Evolutionary conservation across 768 basidiomycete genomes (phyloP), one percentile per base, ranked within the genome.

Genomic region (Austroboletus eburneus): DNA sequence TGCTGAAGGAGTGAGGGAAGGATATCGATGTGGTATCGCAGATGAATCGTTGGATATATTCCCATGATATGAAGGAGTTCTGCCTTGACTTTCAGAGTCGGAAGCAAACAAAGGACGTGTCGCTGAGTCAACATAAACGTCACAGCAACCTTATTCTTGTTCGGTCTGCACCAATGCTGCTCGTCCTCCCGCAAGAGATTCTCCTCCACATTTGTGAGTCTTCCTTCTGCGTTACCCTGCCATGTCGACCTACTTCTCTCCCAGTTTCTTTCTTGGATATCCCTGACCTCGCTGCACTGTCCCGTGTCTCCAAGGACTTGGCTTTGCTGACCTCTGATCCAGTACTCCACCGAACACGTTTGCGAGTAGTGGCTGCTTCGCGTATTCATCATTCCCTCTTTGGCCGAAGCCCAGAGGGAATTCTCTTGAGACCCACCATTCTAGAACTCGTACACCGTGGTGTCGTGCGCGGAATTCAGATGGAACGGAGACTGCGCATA

Each of bases 191-290:
- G 17, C 69, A 74, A 21, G 85, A 87, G 62, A 66, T 77, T 27
- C 49, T 80, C 22, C 70, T 86, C 37, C 68, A 81, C 54, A 83
- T 86, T 24, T 66, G 83, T 83, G 53, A 48, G 77, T 59, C 40
- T n/a, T 36, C 9, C 6, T 10, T 10, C 25, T 10, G 32, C 16
- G 12, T 33, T 13, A 9, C 12, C 32, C 32, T 7, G 9, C 16
- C 21, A 9, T 30, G 16, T 37, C 43, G 18, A 12, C 18, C 50
- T 43, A 57, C 36, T 21, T 2, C 20, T 21, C 7, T 32, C 18
- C 3, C 46, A 87, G 85, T 85, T 37, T 80, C 81, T 1, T 88
- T 78, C 61, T 71, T 89, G 45, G 87, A 88, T 63, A 64, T 87
- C 6, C 86, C 87, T 1, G 87, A 89, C 58, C 74, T 87, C 38